Percentiles rank a stretch among this genome's conserved stretches.
Evolutionary conservation across 139 green algal species (phyloP).

Genomic region (Asterochloris erici): DNA sequence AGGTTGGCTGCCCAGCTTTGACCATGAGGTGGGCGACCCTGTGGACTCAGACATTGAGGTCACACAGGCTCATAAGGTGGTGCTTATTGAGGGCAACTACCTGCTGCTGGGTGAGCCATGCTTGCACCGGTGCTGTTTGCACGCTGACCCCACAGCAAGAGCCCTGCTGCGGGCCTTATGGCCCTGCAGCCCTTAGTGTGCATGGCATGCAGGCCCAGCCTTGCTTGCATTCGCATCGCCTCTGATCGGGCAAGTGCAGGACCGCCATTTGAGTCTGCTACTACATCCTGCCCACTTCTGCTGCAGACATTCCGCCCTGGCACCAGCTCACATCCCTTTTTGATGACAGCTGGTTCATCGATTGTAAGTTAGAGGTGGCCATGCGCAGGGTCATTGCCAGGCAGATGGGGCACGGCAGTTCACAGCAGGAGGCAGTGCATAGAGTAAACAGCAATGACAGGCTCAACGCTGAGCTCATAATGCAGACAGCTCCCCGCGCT

Average conservation of each 20-base stretch:
- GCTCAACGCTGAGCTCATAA: constrained; percentile 67
- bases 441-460: constrained; percentile 70
- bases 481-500: constrained; percentile 24
- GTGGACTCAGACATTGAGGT: constrained; percentile 56
- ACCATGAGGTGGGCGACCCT: constrained; percentile 80
- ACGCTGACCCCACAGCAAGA: not conserved
- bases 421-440: constrained; percentile 32
- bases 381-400: constrained; percentile 56
- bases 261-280: too few species aligned
- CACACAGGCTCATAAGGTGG: constrained; percentile 32
- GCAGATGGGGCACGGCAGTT: constrained; percentile 51
- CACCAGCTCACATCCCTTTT: constrained; percentile 40
- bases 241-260: not conserved
- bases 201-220: not conserved
- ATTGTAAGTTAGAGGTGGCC: constrained; percentile 54
- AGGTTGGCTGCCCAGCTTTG: constrained; percentile 69
- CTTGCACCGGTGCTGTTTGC: too few species aligned
- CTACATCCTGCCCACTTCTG: not conserved
- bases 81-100: constrained; percentile 90
- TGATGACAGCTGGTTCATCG: constrained; percentile 76
- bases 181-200: not conserved
- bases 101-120: constrained; percentile 60
- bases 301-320: constrained; percentile 40
- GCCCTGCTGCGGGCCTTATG: not conserved
- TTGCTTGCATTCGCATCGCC: not conserved